phyloP scores from a whole-genome alignment of 768 basidiomycete genomes.

The Leccinum longicurvipes region DNA sequence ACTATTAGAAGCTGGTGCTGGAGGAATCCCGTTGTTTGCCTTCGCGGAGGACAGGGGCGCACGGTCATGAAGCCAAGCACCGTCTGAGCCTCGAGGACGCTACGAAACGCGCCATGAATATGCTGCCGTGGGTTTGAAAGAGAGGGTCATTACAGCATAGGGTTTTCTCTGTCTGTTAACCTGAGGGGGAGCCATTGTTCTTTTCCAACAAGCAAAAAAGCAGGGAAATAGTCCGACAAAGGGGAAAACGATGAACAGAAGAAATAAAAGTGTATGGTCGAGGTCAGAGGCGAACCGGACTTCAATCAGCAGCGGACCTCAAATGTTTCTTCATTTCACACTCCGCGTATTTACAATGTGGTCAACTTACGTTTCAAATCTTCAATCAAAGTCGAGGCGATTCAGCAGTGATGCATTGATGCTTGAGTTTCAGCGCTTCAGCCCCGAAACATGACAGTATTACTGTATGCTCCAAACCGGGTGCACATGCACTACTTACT shows the following conservation, averaged over 20 bases:
- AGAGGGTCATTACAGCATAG: constrained; percentile 34
- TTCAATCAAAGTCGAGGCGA: no score
- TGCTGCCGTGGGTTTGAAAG: neutral
- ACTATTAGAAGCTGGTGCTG: constrained; percentile 21
- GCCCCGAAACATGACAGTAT: no score
- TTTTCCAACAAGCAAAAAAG: neutral
- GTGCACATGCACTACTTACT: no score
- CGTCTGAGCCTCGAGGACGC: constrained; percentile 61
- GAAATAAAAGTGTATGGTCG: neutral
- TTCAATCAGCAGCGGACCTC: constrained; percentile 3
- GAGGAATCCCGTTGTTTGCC: constrained; percentile 23
- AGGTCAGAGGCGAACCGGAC: neutral
- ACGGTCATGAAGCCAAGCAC: constrained; percentile 76
- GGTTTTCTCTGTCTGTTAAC: constrained; percentile 39
- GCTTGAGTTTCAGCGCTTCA: no score
- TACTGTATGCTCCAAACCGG: no score
- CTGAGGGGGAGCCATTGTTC: constrained; percentile 24
- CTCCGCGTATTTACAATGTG: constrained; percentile 15
- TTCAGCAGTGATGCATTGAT: no score
- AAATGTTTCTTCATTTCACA: constrained; percentile 1
- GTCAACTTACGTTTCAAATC: no score
- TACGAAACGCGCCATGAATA: constrained; percentile 26
- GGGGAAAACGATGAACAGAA: neutral
- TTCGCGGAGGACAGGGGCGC: constrained; percentile 43
- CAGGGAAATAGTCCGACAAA: neutral